These are phyloP conservation scores for Chondrostereum purpureum DNA, from an alignment of 1,284 basidiomycete species.

Conservation along the genomic window DNA sequence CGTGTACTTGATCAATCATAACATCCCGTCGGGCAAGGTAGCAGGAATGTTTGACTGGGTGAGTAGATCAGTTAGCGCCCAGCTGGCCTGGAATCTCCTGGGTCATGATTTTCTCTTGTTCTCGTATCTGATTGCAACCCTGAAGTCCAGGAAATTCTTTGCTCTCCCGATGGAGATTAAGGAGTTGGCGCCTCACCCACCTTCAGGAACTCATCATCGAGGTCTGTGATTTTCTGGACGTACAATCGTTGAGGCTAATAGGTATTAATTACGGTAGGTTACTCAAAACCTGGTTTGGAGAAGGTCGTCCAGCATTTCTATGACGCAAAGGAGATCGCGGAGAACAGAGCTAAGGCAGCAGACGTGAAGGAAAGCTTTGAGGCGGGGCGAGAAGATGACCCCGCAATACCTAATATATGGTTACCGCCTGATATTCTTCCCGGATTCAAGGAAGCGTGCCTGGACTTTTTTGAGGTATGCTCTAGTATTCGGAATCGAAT, in stretches of 20 bases:
- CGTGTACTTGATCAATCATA: constrained; percentile 53
- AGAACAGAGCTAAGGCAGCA: constrained; percentile 29
- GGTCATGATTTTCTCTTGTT: background rate
- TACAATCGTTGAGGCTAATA: background rate
- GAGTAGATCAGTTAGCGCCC: no score
- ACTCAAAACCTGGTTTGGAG: constrained; percentile 40
- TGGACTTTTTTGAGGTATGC: constrained; percentile 47
- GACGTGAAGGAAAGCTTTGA: constrained; percentile 58
- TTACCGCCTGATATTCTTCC: constrained; percentile 47
- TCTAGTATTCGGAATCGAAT: background rate
- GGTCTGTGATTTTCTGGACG: no score
- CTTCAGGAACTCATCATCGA: constrained; percentile 45
- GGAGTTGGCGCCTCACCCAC: constrained; percentile 50
- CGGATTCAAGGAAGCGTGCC: constrained; percentile 44
- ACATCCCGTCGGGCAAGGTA: constrained; percentile 41
- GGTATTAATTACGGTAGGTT: constrained; percentile 26
- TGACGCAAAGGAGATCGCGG: constrained; percentile 29
- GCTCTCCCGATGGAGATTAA: constrained; percentile 43
- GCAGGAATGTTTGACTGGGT: constrained; percentile 49
- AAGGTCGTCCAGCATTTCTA: constrained; percentile 39
- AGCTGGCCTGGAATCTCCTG: no score
- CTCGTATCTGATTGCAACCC: no score
- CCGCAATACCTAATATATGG: constrained; percentile 52
- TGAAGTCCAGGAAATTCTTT: constrained; percentile 35
- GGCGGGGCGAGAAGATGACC: constrained; percentile 40